phyloP scores from a whole-genome alignment of 208 protist genomes.

The Wallacemonas sp. region DNA sequence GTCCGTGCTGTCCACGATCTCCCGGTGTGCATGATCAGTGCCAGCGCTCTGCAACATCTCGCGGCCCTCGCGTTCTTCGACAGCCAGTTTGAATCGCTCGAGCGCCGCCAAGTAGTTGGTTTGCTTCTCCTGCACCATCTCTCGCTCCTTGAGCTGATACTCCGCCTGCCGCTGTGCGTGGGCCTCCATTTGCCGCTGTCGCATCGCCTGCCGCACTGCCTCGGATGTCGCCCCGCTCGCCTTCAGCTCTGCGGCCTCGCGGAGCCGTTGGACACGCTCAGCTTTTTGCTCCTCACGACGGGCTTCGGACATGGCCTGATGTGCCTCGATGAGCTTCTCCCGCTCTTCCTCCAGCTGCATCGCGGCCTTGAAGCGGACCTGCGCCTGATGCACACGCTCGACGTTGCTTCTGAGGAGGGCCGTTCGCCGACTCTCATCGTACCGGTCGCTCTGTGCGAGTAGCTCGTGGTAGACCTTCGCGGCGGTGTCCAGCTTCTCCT shows the following conservation, averaged over 20 bases:
- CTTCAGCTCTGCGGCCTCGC: slow-evolving; percentile 62
- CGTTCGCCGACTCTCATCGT: slow-evolving; percentile 71
- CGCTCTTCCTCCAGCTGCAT: slow-evolving; percentile 84
- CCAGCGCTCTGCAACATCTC: slow-evolving; percentile 43
- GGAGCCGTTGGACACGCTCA: slow-evolving; percentile 46
- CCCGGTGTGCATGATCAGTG: not conserved
- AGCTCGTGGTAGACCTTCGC: slow-evolving; percentile 77
- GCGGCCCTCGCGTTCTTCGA: slow-evolving; percentile 72
- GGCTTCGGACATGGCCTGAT: slow-evolving; percentile 63
- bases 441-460: slow-evolving; percentile 59
- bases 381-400: slow-evolving; percentile 73
- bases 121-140: slow-evolving; percentile 52
- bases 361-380: slow-evolving; percentile 83
- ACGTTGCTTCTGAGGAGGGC: slow-evolving; percentile 63
- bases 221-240: slow-evolving; percentile 39
- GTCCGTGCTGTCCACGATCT: not conserved
- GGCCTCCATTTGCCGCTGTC: slow-evolving; percentile 51
- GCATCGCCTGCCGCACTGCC: slow-evolving; percentile 35
- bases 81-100: slow-evolving; percentile 54
- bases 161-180: slow-evolving; percentile 65
- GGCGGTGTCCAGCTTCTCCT: slow-evolving; percentile 70
- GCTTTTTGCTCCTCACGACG: slow-evolving; percentile 35
- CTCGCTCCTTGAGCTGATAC: slow-evolving; percentile 64
- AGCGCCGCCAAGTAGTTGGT: slow-evolving; percentile 59
- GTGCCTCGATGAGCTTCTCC: slow-evolving; percentile 70